Base-by-base conservation (phyloP, 768 basidiomycete species). In the Baorangia bicolor region DNA sequence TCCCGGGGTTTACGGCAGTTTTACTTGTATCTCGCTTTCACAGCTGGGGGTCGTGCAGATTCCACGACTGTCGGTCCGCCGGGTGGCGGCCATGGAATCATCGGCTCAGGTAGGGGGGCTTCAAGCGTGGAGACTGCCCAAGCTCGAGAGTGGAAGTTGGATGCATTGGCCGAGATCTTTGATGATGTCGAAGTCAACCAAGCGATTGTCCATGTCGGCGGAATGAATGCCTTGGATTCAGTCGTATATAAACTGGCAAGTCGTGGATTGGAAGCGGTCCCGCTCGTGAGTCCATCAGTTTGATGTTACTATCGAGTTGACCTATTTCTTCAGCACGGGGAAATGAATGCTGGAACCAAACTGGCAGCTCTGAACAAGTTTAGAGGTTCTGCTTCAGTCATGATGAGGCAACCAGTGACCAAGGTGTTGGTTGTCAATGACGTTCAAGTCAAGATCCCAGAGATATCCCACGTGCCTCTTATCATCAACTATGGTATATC, bases 21-120 rank as follows among this genome's bases (percentile, higher is more conserved):
- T 73, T 99, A 98, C 74, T 81, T 98, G 37, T 99, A 97, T 69
- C 81, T 98, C 27, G 92, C 96, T 2, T 94, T 98, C 71, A 95
- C 94, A 2, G 92, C 94, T 13, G 88, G 90, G 20, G 85, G 88
- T 51, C 81, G 90, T 41, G 76, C 82, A 25, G 85, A 90, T 53
- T 77, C 83, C 13, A 68, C 59, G 25, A 73, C 67, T 52, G 63
- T 74, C 23, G 56, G 75, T 37, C 67, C 75, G 4, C 70, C 75
- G 7, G 81, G 78, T 39, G 81, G 81, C 28, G 89, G 91, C 16
- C 78, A 90, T 41, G 92, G 94, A 8, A 95, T 95, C 55, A 97
- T 97, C 61, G 94, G 94, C 18, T 94, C 92, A 34, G 94, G 95
- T n/a, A 77, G 94, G 58, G 83, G 87, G 20, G 81, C 87, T 23